Evolutionary conservation across 1,139 yeast genomes (phyloP).

Genomic region (Blastobotrys capitulatus): DNA sequence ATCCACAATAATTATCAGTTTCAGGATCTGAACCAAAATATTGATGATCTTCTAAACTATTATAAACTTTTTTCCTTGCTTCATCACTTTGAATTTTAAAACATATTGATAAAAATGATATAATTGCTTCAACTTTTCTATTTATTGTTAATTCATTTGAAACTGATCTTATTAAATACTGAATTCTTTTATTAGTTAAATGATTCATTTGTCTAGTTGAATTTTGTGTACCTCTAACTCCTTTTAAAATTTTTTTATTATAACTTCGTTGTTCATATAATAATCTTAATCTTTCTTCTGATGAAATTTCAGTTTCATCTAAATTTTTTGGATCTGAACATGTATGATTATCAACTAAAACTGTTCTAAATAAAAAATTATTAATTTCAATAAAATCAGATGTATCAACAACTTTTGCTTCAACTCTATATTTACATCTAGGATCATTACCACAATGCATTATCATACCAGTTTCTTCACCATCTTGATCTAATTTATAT

Average conservation of each 20-base stretch:
- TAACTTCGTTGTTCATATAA: neutral
- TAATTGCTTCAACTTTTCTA: neutral
- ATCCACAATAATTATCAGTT: neutral
- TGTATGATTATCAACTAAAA: neutral
- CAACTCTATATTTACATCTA: neutral
- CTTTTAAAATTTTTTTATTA: neutral
- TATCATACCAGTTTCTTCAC: neutral
- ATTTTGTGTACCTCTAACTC: neutral
- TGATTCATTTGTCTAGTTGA: neutral
- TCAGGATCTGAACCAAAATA: constrained; percentile 1
- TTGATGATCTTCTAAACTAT: neutral
- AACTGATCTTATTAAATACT: neutral
- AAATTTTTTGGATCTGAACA: neutral
- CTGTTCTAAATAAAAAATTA: neutral
- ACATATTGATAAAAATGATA: neutral
- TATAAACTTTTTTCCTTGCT: neutral
- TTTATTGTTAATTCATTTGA: constrained; percentile 1
- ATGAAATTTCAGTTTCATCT: neutral
- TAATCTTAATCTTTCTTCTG: neutral
- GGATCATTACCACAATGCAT: neutral
- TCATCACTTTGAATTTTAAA: neutral
- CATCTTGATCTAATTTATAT: too few species aligned
- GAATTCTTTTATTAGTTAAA: neutral
- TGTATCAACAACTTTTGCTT: neutral
- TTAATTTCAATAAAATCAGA: neutral